These are phyloP conservation scores for Clavispora santaluciae DNA, from an alignment of 805 yeast species.

Conservation along the genomic window DNA sequence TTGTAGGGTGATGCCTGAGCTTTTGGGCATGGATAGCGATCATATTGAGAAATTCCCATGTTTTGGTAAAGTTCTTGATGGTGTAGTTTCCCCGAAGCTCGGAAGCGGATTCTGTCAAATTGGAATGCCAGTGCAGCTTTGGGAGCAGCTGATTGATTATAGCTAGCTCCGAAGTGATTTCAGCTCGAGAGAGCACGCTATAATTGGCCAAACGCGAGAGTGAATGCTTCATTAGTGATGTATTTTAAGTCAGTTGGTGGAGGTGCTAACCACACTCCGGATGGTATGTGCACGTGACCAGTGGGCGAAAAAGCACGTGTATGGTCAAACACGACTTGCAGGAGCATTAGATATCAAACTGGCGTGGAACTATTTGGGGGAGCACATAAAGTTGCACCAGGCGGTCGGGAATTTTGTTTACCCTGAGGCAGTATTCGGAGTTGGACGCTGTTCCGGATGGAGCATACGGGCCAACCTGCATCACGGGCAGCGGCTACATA, in stretches of 20 bases:
- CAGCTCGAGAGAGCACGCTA: constrained; percentile 2
- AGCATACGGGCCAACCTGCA: not conserved
- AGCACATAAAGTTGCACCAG: no score
- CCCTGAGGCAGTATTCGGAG: no score
- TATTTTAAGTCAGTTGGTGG: not conserved
- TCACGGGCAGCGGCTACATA: not conserved
- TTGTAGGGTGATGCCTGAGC: constrained; percentile 67
- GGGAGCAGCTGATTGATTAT: constrained; percentile 50
- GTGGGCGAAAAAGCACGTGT: no score
- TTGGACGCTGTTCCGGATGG: no score
- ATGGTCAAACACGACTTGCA: no score
- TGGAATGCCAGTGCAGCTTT: constrained; percentile 7
- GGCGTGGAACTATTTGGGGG: no score
- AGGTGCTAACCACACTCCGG: no score
- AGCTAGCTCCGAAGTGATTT: constrained; percentile 19
- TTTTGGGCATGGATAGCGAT: constrained; percentile 55
- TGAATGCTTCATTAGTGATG: not conserved
- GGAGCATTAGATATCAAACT: no score
- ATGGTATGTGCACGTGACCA: no score
- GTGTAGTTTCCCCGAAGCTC: constrained; percentile 32
- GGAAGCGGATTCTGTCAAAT: not conserved
- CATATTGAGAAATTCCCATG: constrained; percentile 62
- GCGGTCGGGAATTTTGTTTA: no score
- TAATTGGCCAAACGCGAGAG: not conserved
- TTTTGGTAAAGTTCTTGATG: constrained; percentile 51